Base-by-base conservation (phyloP, 2,329 filamentous ascomycete species). In the Talaromyces sp. region DNA sequence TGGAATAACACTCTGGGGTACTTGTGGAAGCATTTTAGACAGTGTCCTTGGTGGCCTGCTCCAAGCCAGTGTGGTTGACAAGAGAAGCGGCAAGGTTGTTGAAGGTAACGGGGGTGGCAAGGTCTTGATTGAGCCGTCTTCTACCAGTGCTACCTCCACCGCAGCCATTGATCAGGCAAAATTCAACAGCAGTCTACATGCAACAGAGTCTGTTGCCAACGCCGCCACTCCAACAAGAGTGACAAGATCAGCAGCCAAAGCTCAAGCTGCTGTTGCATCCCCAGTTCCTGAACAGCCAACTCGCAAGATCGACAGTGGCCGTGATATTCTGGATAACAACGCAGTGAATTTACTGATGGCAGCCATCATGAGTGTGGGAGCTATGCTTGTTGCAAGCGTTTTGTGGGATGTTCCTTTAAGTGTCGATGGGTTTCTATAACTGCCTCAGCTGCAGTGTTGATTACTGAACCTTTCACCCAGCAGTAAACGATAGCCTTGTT, bases 291-390 rank as follows among this genome's bases (percentile, higher is more conserved):
- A 88, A 62, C 55, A 58, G 1, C 24, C 29, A 19, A 87, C 86
- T 56, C 79, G 88, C 19, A 77, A 86, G 5, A 75, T 88, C 7
- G 85, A 90, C 75, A 88, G 80, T 66, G 91, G 86, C 71, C 56
- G 80, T 77, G 84, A 96, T 71, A 73, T 95, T 63, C 79, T 99
- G 60, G 92, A 96, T 74, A 99, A 99, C 74, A 99, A 99, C 74
- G 89, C 90, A 58, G 92, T 99, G 67, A 99, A 99, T 74, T 85
- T 97, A 61, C 74, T 93, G 60, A 97, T 97, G 93, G 92, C 93
- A 0, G 81, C 85, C 14, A 80, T 81, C 4, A 92, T 96, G 84
- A 96, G 90, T 71, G 65, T 92, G 19, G 85, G 88, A 4, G 89
- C 87, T 4, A 95, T 97, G 85, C 79, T 77, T 0, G 75, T 85